A percentile compares a stretch with the other conserved stretches of the same genome.
phyloP scores from a whole-genome alignment of 2,329 filamentous ascomycete species.

The Monosporascus sp. region DNA sequence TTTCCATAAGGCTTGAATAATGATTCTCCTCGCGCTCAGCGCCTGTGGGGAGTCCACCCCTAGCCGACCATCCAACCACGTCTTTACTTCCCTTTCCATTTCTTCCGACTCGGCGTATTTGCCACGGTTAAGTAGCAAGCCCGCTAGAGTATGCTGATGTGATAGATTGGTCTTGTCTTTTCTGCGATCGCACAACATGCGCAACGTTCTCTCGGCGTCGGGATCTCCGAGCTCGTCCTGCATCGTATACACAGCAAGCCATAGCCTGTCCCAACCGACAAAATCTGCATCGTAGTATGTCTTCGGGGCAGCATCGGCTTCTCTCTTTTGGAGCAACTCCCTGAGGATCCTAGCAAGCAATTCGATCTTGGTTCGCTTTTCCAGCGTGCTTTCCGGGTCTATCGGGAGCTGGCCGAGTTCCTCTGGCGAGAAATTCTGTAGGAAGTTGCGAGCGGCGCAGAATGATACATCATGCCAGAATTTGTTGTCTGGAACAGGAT shows the following conservation, averaged over 20 bases:
- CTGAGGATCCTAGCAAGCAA: slow-evolving; percentile 5
- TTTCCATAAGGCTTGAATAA: slow-evolving; percentile 2
- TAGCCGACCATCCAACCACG: slow-evolving; percentile 1
- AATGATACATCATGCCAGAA: slow-evolving; percentile 10
- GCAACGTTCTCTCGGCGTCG: slow-evolving; percentile 4
- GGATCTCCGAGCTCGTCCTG: slow-evolving; percentile 2
- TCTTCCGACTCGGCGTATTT: slow-evolving; percentile 2
- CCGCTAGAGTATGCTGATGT: slow-evolving; percentile 5
- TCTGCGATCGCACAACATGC: slow-evolving; percentile 2
- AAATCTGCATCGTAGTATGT: slow-evolving; percentile 5
- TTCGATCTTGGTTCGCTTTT: slow-evolving; percentile 2
- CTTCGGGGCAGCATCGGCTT: background rate
- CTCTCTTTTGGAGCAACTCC: slow-evolving; percentile 1
- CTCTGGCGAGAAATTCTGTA: slow-evolving; percentile 5
- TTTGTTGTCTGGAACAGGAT: slow-evolving; percentile 8
- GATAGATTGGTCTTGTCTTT: slow-evolving; percentile 6
- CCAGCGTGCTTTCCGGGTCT: slow-evolving; percentile 3
- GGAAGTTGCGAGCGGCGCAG: slow-evolving; percentile 7
- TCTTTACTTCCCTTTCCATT: background rate
- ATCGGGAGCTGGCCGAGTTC: slow-evolving; percentile 5
- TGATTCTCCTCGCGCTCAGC: slow-evolving; percentile 2
- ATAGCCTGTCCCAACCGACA: slow-evolving; percentile 2
- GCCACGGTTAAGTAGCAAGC: slow-evolving; percentile 3
- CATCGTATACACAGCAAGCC: background rate
- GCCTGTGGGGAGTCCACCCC: background rate